Evolutionary conservation across 2,329 filamentous ascomycete genomes (phyloP), one percentile per base, ranked within the genome.

Genomic region (Talaromyces sp.): DNA sequence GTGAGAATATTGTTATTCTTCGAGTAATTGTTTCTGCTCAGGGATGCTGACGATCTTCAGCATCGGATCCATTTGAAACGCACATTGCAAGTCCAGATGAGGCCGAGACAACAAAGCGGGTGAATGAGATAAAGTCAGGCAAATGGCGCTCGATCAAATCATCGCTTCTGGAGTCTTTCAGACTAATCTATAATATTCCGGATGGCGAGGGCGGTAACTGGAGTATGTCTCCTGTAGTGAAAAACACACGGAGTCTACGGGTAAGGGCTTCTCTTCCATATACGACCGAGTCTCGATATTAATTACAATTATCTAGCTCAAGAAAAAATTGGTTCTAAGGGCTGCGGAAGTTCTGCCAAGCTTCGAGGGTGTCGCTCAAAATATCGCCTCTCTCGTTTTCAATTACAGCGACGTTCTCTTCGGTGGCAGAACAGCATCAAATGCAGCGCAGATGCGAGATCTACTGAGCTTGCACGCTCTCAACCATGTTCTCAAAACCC

Each of bases 401-500:
- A 84, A 85, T 64, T 96, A 97, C 69, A 83, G 84, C 56, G 93
- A 97, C 68, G 65, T 96, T 1, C 74, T 97, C 1, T 89, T 89
- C 67, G 89, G 87, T 57, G 84, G 85, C 54, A 82, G 93, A 43
- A 89, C 83, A 0, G 74, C 86, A 1, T 76, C 80, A 15, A 94
- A 93, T 68, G 83, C 89, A 0, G 78, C 82, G 21, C 81, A 79
- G 4, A 71, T 97, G 51, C 85, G 91, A 53, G 84, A 86, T 40
- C 76, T 96, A 53, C 80, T 85, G 15, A 91, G 89, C 65, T 78
- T 97, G 1, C 94, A 99, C 73, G 87, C 88, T 2, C 78, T 97
- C 11, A 97, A 97, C 70, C 94, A 97, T 69, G 80, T 97, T 40
- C 86, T 96, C 73, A 97, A 96, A 72, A 97, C 93, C 1, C 86